Evolutionary conservation across 2,329 filamentous ascomycete genomes (phyloP), one percentile per base, ranked within the genome.

Genomic region (Penicillium sp.): DNA sequence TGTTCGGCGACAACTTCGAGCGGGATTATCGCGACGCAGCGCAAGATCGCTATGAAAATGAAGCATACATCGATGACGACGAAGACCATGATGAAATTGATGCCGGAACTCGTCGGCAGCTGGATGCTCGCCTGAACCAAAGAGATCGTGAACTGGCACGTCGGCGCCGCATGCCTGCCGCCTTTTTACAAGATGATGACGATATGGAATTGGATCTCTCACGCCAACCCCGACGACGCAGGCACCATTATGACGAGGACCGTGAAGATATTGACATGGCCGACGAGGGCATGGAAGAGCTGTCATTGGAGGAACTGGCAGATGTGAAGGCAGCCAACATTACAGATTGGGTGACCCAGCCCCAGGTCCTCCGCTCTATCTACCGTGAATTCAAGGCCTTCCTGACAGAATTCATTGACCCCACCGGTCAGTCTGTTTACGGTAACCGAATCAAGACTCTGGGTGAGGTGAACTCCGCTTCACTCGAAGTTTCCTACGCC

Each of bases 361-460:
- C 91, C 3, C 86, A 91, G 15, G 94, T 99, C 13, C 91, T 96
- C 76, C 86, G 91, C 66, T 95, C 93, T 1, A 94, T 99, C 75
- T 93, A 92, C 72, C 86, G 93, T 69, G 94, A 99, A 76, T 99
- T 99, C 85, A 96, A 96, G 75, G 89, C 90, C 3, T 99, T 99
- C 80, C 80, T 99, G 69, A 97, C 94, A 12, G 93, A 97, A 68
- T 97, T 95, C 74, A 96, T 88, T 6, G 94, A 99, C 70, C 87
- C 92, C 54, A 87, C 89, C 63, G 93, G 92, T 54, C 88, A 86
- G 5, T 99, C 94, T 0, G 92, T 99, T 50, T 99, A 99, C 73
- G 94, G 94, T 54, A 93, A 91, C 67, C 89, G 93, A 56, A 96
- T 99, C 65, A 86, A 91, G 65, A 97, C 91, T 0, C 86, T 99